Percentiles rank a stretch among this genome's conserved stretches.
These are phyloP conservation scores for Yamadazyma friedrichii DNA, from an alignment of 1,139 yeast genomes.

Conservation along the genomic window DNA sequence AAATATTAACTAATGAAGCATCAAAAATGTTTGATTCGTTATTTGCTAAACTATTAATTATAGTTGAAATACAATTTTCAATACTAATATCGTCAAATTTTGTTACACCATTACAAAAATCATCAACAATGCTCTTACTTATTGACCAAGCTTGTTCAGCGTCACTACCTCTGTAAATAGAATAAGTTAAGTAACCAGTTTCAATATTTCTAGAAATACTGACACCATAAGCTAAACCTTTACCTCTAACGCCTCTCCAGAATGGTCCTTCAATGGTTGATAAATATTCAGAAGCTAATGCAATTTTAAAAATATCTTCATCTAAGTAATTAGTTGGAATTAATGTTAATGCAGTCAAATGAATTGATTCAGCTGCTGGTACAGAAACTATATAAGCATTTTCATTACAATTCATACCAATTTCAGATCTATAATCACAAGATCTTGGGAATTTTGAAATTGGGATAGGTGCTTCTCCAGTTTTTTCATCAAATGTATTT, in stretches of 20 bases:
- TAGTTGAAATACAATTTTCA: slow-evolving; percentile 72
- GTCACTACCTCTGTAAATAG: slow-evolving; percentile 83
- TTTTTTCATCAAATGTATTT: slow-evolving; percentile 14
- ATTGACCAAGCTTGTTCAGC: slow-evolving; percentile 67
- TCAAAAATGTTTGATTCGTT: slow-evolving; percentile 57
- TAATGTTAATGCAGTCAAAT: slow-evolving; percentile 57
- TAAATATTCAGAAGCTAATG: slow-evolving; percentile 73
- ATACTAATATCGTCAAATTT: slow-evolving; percentile 58
- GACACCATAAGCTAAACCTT: slow-evolving; percentile 94
- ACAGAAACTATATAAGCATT: slow-evolving; percentile 68
- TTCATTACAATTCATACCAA: slow-evolving; percentile 53
- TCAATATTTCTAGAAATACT: slow-evolving; percentile 59
- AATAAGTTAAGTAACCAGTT: slow-evolving; percentile 63
- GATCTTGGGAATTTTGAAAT: slow-evolving; percentile 50
- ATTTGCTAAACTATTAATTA: slow-evolving; percentile 70
- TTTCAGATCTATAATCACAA: slow-evolving; percentile 49
- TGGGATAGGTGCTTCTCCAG: slow-evolving; percentile 5
- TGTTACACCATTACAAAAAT: slow-evolving; percentile 51
- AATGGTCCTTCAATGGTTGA: slow-evolving; percentile 95
- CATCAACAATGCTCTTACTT: slow-evolving; percentile 66
- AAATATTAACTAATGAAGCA: slow-evolving; percentile 66
- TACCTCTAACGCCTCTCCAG: slow-evolving; percentile 95
- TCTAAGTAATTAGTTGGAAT: slow-evolving; percentile 66
- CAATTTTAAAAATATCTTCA: slow-evolving; percentile 68
- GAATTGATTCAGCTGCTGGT: slow-evolving; percentile 89